Evolutionary conservation across 2,329 filamentous ascomycete species (phyloP).

Genomic region (Exserohilum rostratum): DNA sequence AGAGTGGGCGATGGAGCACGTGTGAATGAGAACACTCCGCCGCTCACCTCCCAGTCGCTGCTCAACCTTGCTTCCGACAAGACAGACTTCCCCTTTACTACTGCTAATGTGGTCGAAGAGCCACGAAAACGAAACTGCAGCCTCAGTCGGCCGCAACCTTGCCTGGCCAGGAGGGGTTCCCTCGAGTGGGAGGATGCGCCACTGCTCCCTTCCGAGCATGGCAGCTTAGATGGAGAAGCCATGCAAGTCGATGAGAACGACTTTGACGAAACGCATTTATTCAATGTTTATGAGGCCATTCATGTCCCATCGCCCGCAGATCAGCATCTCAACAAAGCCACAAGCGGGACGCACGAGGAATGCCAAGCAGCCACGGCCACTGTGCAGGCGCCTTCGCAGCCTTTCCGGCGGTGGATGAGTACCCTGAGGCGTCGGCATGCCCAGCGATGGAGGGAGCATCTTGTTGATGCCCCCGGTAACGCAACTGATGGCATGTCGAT

Average conservation of each 20-base stretch:
- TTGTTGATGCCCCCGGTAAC: slow-evolving; percentile 46
- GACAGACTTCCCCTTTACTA: slow-evolving; percentile 4
- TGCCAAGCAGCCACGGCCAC: not conserved
- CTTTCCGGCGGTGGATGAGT: slow-evolving; percentile 77
- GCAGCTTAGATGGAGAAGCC: slow-evolving; percentile 15
- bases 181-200: slow-evolving; percentile 6
- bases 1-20: slow-evolving; percentile 30
- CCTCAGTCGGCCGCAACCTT: slow-evolving; percentile 23
- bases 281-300: slow-evolving; percentile 41
- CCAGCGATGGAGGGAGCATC: slow-evolving; percentile 45
- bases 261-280: slow-evolving; percentile 29
- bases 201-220: slow-evolving; percentile 13
- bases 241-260: slow-evolving; percentile 21
- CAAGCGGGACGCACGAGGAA: slow-evolving; percentile 12
- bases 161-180: slow-evolving; percentile 19
- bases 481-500: slow-evolving; percentile 17
- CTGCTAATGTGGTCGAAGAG: slow-evolving; percentile 14
- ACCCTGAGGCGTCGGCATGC: slow-evolving; percentile 66
- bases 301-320: slow-evolving; percentile 36
- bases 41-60: slow-evolving; percentile 41
- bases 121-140: slow-evolving; percentile 33
- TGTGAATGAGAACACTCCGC: slow-evolving; percentile 43
- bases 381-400: slow-evolving; percentile 35
- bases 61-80: slow-evolving; percentile 40
- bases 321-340: slow-evolving; percentile 28